Evolutionary conservation across 345 rosid species (phyloP).

Genomic region (Linum trigynum): DNA sequence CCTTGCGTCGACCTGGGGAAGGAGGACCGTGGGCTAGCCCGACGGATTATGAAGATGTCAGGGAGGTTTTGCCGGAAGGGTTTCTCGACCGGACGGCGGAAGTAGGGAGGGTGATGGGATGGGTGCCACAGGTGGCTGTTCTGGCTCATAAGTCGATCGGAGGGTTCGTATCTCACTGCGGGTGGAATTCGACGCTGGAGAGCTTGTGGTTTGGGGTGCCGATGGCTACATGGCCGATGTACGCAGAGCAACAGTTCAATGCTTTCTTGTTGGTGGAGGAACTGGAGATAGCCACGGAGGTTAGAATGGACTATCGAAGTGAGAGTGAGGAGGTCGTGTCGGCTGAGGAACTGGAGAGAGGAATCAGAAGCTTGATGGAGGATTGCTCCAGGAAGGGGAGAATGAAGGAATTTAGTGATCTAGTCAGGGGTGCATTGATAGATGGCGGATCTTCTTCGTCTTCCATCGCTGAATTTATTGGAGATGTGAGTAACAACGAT

Average conservation of each 20-base stretch:
- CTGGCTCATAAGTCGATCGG: slow-evolving; percentile 4
- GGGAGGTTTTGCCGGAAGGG: slow-evolving; percentile 6
- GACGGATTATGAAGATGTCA: background rate
- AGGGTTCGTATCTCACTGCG: background rate
- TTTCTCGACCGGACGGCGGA: slow-evolving; percentile 11
- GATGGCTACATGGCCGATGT: slow-evolving; percentile 16
- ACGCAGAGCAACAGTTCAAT: slow-evolving; percentile 14
- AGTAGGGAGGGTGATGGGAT: slow-evolving; percentile 12
- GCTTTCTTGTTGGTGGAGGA: slow-evolving; percentile 10
- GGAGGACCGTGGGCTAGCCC: background rate
- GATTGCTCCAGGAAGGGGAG: slow-evolving; percentile 3
- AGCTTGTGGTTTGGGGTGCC: slow-evolving; percentile 11
- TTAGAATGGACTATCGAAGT: slow-evolving; percentile 11
- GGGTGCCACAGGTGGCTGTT: slow-evolving; percentile 6
- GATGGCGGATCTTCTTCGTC: slow-evolving; percentile 14
- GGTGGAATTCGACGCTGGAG: too few relatives aligned
- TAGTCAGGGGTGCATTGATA: background rate
- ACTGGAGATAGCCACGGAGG: slow-evolving; percentile 13
- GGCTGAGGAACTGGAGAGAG: slow-evolving; percentile 12
- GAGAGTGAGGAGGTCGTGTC: background rate
- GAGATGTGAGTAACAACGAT: too few relatives aligned
- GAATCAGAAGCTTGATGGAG: slow-evolving; percentile 11
- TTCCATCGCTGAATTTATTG: too few relatives aligned
- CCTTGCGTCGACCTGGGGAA: slow-evolving; percentile 9
- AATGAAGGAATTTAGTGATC: slow-evolving; percentile 4